These are phyloP conservation scores for Medicago ruthenica DNA, from an alignment of 306 rosid species.

Conservation along the genomic window DNA sequence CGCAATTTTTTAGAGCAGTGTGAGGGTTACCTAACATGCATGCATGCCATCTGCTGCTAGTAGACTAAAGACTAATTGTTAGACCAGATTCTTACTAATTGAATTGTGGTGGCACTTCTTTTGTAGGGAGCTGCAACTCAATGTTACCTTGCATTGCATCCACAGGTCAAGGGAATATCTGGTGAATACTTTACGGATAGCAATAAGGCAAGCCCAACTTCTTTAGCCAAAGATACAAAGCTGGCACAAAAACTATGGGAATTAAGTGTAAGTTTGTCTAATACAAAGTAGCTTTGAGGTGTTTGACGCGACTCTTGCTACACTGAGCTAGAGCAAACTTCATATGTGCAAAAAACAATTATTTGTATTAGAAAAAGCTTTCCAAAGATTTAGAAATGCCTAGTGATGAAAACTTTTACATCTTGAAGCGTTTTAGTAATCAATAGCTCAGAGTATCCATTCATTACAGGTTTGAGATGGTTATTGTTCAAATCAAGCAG, in stretches of 20 bases:
- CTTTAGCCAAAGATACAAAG: constrained; percentile 61
- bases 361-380: constrained; percentile 23
- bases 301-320: constrained; percentile 12
- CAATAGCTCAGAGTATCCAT: background rate
- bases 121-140: constrained; percentile 90
- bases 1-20: background rate
- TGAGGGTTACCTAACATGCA: background rate
- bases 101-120: constrained; percentile 41
- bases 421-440: background rate
- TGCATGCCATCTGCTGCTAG: constrained; percentile 8
- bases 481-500: background rate
- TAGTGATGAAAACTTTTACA: background rate
- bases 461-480: background rate
- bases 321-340: constrained; percentile 2
- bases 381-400: constrained; percentile 16
- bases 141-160: constrained; percentile 80
- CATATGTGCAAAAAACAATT: constrained; percentile 7
- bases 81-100: constrained; percentile 33
- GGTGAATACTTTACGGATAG: constrained; percentile 70
- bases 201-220: constrained; percentile 59
- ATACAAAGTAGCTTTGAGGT: constrained; percentile 43
- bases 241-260: constrained; percentile 75
- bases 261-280: constrained; percentile 64
- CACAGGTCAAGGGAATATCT: constrained; percentile 65
- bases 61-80: background rate